These are phyloP conservation scores for Coriaria nepalensis DNA, from an alignment of 306 rosid species.

Conservation along the genomic window DNA sequence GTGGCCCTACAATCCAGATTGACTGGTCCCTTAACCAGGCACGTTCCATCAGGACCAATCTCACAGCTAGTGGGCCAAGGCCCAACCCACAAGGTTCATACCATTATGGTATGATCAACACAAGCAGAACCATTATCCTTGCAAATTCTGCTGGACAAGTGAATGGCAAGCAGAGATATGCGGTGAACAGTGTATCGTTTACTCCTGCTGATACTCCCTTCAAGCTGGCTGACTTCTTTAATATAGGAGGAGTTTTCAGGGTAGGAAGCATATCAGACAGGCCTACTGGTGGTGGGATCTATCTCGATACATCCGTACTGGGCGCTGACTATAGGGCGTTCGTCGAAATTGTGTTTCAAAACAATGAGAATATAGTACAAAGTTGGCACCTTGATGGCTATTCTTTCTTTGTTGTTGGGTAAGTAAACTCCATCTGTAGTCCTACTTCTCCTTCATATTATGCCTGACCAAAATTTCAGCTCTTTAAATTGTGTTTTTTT, in stretches of 20 bases:
- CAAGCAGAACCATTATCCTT: constrained; percentile 13
- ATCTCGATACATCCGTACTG: constrained; percentile 14
- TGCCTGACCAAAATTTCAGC: constrained; percentile 6
- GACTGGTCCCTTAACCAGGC: constrained; percentile 99
- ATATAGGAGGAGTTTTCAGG: constrained; percentile 9
- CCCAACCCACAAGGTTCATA: constrained; percentile 18
- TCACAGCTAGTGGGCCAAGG: constrained; percentile 20
- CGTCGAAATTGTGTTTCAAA: constrained; percentile 15
- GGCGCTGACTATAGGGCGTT: constrained; percentile 14
- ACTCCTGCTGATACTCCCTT: constrained; percentile 14
- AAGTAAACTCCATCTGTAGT: not conserved
- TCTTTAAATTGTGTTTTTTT: not conserved
- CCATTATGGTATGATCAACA: constrained; percentile 14
- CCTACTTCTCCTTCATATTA: too few relatives aligned
- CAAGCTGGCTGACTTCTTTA: constrained; percentile 13
- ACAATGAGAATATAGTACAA: constrained; percentile 11
- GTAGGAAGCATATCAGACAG: constrained; percentile 17
- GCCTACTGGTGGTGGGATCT: constrained; percentile 13
- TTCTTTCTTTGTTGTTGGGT: constrained; percentile 18
- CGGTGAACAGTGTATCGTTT: constrained; percentile 14
- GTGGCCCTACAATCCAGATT: constrained; percentile 89
- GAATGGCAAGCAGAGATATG: constrained; percentile 15
- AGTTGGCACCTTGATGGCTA: constrained; percentile 18
- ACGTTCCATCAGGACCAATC: constrained; percentile 50
- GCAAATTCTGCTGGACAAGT: constrained; percentile 15